Conservation (phyloP, 208 protist genomes). For the Wallacemonas collosoma region DNA sequence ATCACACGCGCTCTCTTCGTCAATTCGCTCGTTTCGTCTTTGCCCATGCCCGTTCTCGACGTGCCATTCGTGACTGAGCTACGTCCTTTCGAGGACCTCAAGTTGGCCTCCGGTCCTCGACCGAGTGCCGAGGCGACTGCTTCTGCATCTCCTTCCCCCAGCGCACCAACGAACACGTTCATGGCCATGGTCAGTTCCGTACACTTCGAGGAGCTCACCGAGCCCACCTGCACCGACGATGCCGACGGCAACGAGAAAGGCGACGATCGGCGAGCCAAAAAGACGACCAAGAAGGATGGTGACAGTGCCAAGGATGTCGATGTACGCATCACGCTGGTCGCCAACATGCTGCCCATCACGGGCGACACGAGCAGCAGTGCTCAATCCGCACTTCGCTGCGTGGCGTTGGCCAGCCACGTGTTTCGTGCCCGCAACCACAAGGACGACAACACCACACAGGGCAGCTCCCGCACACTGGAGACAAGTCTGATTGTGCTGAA, state of each 20-base stretch:
- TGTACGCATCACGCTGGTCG: conserved; percentile 40
- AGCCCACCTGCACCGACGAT: conserved; percentile 4
- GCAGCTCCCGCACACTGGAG: conserved; percentile 12
- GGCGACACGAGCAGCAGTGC: conserved; percentile 18
- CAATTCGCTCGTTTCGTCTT: not conserved
- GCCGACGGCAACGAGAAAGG: not conserved
- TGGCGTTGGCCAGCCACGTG: conserved; percentile 44
- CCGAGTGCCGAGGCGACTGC: not conserved
- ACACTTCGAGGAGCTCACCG: conserved; percentile 28
- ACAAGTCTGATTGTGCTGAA: conserved; percentile 20
- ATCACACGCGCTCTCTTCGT: no score
- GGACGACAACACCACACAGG: not conserved
- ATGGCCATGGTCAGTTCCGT: conserved; percentile 37
- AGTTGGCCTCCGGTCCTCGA: conserved; percentile 16
- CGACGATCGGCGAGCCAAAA: not conserved
- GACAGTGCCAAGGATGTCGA: conserved; percentile 22
- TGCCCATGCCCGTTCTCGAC: conserved; percentile 41
- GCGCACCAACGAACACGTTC: conserved; percentile 30
- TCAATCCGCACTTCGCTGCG: conserved; percentile 11
- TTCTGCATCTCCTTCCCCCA: not conserved
- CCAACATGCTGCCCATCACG: conserved; percentile 14
- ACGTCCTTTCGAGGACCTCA: conserved; percentile 40
- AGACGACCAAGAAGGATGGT: not conserved
- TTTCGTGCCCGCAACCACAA: conserved; percentile 18
- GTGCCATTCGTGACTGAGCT: conserved; percentile 57